Evolutionary conservation across 768 basidiomycete genomes (phyloP), one percentile per base, ranked within the genome.

Genomic region (Tulasnella sp.): DNA sequence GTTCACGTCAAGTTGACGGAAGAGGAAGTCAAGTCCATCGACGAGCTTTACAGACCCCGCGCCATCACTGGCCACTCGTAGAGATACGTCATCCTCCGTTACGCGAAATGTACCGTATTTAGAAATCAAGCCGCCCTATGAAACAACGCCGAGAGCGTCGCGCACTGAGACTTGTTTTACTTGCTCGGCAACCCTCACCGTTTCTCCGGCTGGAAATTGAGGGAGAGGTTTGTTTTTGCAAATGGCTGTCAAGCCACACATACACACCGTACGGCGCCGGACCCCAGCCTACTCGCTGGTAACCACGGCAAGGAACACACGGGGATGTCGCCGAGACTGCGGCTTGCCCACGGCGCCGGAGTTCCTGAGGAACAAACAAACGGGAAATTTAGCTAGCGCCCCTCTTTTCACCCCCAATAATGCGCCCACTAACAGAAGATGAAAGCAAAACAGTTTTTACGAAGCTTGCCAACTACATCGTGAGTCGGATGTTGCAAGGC

Each of bases 381-480:
- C 52, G 1, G n/a, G 52, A 52, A 52, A 7, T 52, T 52, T 52
- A 52, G 24, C 52, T 10, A 24, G 24, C 52, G 24, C 48, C 18
- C 24, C 7, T 12, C n/a, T n/a, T n/a, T n/a, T n/a, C n/a, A n/a
- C n/a, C n/a, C 52, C 4, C 52, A 52, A 24, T 24, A 24, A 98
- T 98, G 97, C 92, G 97, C 12, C 97, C 97, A 31, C 88, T 99
- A 75, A 98, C 97, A 36, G 95, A 98, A 85, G 96, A 98, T 80
- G 97, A 99, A 86, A 97, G 95, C 83, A 98, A 98, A 85, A 90
- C 93, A 0, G 94, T 99, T 19, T 99, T 99, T 83, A 92, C 94
- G 56, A 99, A 99, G 85, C 90, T 99, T 56, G 96, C 98, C 72
- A 98, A 98, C 86, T 99, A 98, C 85, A 94, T 99, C 83, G 95